Conservation (phyloP, 106 monocot genomes). For the Platanthera zijinensis region DNA sequence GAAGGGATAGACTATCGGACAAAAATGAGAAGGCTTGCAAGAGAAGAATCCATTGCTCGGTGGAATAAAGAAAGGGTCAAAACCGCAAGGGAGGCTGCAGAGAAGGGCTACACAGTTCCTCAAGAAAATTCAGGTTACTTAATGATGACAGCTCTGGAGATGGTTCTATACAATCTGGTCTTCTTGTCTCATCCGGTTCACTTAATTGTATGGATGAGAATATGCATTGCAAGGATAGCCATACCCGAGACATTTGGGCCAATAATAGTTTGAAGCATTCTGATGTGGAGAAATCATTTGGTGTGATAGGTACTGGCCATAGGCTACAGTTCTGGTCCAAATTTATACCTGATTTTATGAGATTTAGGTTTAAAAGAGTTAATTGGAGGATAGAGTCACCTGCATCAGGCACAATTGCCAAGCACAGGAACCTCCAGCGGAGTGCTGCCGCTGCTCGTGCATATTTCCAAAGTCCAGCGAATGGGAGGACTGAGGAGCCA, state of each 20-base stretch:
- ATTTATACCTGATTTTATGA: conserved; percentile 24
- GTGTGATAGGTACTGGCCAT: conserved; percentile 34
- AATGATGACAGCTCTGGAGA: conserved; percentile 20
- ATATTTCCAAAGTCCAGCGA: conserved; percentile 41
- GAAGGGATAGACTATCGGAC: conserved; percentile 95
- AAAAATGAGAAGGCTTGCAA: conserved; percentile 64
- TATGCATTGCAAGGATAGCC: conserved; percentile 63
- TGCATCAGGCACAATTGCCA: conserved; percentile 40
- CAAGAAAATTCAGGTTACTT: conserved; percentile 15
- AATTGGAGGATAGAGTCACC: conserved; percentile 27
- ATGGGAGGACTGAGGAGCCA: conserved; percentile 15
- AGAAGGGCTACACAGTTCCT: conserved; percentile 68
- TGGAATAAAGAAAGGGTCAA: conserved; percentile 51
- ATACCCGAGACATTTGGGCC: conserved; percentile 38
- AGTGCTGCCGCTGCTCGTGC: conserved; percentile 70
- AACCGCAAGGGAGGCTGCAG: conserved; percentile 62
- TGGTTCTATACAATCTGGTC: conserved; percentile 10
- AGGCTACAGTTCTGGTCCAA: conserved; percentile 44
- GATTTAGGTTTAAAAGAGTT: conserved; percentile 41
- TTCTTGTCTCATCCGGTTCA: conserved; percentile 27
- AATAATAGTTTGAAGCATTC: conserved; percentile 73
- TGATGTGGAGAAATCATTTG: conserved; percentile 82
- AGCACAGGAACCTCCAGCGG: conserved; percentile 56
- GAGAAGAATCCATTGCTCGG: conserved; percentile 41
- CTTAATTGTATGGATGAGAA: conserved; percentile 58